Evolutionary conservation across 2,329 filamentous ascomycete species (phyloP).

Genomic region (Emericellopsis cladophorae): DNA sequence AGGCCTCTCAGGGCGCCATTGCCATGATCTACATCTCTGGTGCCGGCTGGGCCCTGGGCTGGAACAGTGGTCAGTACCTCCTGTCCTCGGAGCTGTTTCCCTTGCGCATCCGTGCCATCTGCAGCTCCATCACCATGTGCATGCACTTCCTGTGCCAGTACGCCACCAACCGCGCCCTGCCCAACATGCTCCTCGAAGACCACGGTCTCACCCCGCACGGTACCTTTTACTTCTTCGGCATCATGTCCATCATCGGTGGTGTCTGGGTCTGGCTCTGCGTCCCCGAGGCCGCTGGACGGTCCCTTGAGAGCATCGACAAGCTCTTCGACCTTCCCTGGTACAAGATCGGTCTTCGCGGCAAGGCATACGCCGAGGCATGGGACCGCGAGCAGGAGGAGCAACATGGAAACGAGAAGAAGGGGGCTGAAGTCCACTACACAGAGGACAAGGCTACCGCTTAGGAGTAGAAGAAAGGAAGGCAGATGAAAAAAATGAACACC

Average conservation of each 20-base stretch:
- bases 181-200: constrained; percentile 8
- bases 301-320: constrained; percentile 48
- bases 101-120: constrained; percentile 8
- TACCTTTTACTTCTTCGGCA: constrained; percentile 8
- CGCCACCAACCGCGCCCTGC: constrained; percentile 6
- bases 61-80: constrained; percentile 8
- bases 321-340: constrained; percentile 56
- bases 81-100: constrained; percentile 10
- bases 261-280: constrained; percentile 53
- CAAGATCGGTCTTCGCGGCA: constrained; percentile 42
- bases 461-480: no score
- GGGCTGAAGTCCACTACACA: background rate
- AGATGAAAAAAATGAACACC: no score
- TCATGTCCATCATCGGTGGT: constrained; percentile 27
- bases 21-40: constrained; percentile 9
- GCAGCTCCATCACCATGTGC: constrained; percentile 7
- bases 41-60: constrained; percentile 8
- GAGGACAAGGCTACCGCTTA: background rate
- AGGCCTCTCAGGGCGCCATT: constrained; percentile 2
- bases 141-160: constrained; percentile 9
- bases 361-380: constrained; percentile 11
- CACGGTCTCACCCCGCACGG: constrained; percentile 6
- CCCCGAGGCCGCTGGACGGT: constrained; percentile 48
- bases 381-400: constrained; percentile 4
- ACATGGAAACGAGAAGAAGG: constrained; percentile 3